Conservation (phyloP, 2,329 filamentous ascomycete species). For the Aureobasidium leucospermi region DNA sequence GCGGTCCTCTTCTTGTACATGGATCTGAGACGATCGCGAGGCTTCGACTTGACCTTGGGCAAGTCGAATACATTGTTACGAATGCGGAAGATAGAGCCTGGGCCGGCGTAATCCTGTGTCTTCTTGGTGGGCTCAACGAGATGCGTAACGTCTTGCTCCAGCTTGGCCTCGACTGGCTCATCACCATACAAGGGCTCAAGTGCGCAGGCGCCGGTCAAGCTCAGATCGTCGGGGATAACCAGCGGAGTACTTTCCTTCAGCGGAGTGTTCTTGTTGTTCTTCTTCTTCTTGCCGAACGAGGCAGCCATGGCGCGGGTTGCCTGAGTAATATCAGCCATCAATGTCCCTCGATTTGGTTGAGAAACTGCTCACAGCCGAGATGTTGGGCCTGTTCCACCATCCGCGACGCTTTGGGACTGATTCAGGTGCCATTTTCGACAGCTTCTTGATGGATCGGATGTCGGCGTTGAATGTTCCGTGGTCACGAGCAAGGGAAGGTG, state of each 20-base stretch:
- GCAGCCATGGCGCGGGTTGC: neutral
- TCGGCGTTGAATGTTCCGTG: neutral
- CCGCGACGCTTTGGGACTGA: neutral
- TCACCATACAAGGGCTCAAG: neutral
- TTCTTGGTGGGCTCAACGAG: neutral
- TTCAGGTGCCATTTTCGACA: neutral
- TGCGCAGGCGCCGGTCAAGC: neutral
- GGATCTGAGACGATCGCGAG: neutral
- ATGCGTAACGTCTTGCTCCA: neutral
- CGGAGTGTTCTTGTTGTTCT: neutral
- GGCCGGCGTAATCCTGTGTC: neutral
- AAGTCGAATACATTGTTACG: too few relatives aligned
- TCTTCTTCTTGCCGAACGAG: neutral
- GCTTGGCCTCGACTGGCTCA: neutral
- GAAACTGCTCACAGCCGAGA: neutral
- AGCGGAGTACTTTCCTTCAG: neutral
- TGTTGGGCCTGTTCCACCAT: neutral
- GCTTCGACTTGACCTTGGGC: neutral
- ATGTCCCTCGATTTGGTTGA: neutral
- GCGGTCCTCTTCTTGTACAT: neutral
- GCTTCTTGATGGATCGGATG: neutral
- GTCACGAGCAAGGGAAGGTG: neutral
- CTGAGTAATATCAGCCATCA: neutral
- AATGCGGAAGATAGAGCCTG: neutral
- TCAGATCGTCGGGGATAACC: neutral